Conservation (phyloP, 495 filamentous ascomycete genomes). For the Penicillium herquei region DNA sequence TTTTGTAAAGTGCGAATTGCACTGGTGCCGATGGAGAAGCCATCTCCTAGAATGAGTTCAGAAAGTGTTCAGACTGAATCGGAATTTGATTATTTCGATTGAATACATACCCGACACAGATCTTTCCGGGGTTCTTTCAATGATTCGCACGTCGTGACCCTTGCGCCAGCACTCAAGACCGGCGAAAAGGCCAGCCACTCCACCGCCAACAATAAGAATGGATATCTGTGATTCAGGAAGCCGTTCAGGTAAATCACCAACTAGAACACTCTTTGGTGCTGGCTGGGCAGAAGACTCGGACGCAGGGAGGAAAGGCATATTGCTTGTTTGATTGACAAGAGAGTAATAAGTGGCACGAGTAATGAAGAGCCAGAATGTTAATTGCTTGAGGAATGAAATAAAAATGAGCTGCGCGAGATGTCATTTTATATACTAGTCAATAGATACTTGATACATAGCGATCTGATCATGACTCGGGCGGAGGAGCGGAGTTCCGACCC, state of each 20-base stretch:
- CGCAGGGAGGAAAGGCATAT: too few relatives aligned
- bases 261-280: not conserved
- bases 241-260: slow-evolving; percentile 1
- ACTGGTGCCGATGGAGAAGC: slow-evolving; percentile 48
- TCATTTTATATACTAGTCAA: too few relatives aligned
- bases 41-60: slow-evolving; percentile 42
- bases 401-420: too few relatives aligned
- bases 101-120: slow-evolving; percentile 4
- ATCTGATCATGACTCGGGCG: too few relatives aligned
- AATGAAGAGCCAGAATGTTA: too few relatives aligned
- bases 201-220: slow-evolving; percentile 15
- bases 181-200: slow-evolving; percentile 16
- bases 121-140: slow-evolving; percentile 10
- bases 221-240: slow-evolving; percentile 7
- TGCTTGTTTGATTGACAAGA: too few relatives aligned
- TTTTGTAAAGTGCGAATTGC: slow-evolving; percentile 51
- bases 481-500: too few relatives aligned
- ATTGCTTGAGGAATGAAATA: too few relatives aligned
- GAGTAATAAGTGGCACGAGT: too few relatives aligned
- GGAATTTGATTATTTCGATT: not conserved
- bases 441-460: too few relatives aligned
- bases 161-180: slow-evolving; percentile 18
- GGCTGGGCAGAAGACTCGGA: not conserved
- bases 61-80: not conserved
- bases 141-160: slow-evolving; percentile 20